These are phyloP conservation scores for Aschersonia sp. DNA, from an alignment of 2,329 filamentous ascomycete genomes.

Conservation along the genomic window DNA sequence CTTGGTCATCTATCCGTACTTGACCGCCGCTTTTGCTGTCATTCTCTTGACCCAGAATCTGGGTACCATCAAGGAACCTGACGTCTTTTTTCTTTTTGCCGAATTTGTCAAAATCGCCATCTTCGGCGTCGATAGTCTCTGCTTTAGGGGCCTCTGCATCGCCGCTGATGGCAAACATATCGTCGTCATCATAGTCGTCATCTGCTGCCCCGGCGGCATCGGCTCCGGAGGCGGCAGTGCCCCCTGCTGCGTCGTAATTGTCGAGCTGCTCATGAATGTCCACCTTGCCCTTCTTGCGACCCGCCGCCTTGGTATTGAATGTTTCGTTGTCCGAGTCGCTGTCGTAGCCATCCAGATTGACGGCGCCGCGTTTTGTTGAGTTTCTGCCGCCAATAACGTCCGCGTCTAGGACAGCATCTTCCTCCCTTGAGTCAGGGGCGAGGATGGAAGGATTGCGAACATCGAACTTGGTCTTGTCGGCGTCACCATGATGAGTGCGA, in stretches of 20 bases:
- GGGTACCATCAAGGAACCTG: constrained; percentile 38
- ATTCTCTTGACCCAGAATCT: constrained; percentile 69
- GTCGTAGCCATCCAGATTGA: constrained; percentile 95
- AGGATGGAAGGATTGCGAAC: constrained; percentile 86
- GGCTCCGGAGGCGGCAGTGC: constrained; percentile 19
- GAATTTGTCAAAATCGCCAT: constrained; percentile 16
- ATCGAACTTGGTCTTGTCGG: constrained; percentile 68
- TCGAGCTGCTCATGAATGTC: constrained; percentile 38
- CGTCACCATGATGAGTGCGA: constrained; percentile 53
- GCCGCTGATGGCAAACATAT: constrained; percentile 71
- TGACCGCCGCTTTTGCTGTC: constrained; percentile 61
- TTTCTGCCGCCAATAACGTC: constrained; percentile 78
- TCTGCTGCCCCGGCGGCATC: constrained; percentile 15
- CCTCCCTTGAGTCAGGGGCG: constrained; percentile 63
- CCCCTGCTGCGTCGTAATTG: constrained; percentile 32
- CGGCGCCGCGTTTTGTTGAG: constrained; percentile 77
- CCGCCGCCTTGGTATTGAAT: constrained; percentile 60
- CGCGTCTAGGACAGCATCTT: constrained; percentile 63
- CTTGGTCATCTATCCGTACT: constrained; percentile 45
- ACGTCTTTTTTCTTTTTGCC: constrained; percentile 51
- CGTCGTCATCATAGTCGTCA: constrained; percentile 51
- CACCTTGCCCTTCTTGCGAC: constrained; percentile 35
- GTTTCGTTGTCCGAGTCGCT: constrained; percentile 87
- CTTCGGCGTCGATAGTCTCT: constrained; percentile 19
- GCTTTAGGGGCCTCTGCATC: constrained; percentile 26